Conservation (phyloP, 352 stramenopile genomes). For the Phytopythium montanum region DNA sequence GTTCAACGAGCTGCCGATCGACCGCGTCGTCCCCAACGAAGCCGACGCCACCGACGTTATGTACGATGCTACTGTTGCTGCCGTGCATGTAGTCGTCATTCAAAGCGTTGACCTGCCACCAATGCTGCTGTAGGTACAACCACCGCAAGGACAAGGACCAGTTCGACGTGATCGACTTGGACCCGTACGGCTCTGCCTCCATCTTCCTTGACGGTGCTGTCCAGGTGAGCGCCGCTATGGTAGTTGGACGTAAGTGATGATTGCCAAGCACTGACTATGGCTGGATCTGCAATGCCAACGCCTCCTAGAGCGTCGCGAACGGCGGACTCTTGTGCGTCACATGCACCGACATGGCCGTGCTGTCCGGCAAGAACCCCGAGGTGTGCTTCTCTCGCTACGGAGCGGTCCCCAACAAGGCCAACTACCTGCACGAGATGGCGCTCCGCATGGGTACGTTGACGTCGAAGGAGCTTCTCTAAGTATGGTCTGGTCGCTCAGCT, state of each 20-base stretch:
- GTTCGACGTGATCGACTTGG: slow-evolving; percentile 99
- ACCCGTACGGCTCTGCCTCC: slow-evolving; percentile 98
- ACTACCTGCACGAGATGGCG: slow-evolving; percentile 88
- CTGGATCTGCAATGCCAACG: background rate
- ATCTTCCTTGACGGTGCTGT: slow-evolving; percentile 98
- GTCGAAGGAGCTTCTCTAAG: too few relatives aligned
- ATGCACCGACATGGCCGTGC: slow-evolving; percentile 98
- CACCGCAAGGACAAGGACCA: slow-evolving; percentile 86
- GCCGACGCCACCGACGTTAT: slow-evolving; percentile 87
- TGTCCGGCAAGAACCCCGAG: slow-evolving; percentile 86
- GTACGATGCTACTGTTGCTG: slow-evolving; percentile 30
- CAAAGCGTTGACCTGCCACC: background rate
- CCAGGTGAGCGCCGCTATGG: slow-evolving; percentile 42
- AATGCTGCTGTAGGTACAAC: slow-evolving; percentile 29
- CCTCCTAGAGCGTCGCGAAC: slow-evolving; percentile 78
- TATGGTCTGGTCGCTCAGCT: background rate
- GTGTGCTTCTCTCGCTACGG: slow-evolving; percentile 85
- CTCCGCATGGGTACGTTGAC: slow-evolving; percentile 65
- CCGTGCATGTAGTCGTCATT: too few relatives aligned
- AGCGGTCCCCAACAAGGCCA: slow-evolving; percentile 82
- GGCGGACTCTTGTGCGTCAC: slow-evolving; percentile 99
- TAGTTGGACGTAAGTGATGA: background rate
- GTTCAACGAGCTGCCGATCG: slow-evolving; percentile 81
- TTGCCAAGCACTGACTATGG: background rate
- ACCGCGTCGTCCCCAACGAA: slow-evolving; percentile 84